Base-by-base conservation (phyloP, 768 basidiomycete species). In the Pluteus cervinus region DNA sequence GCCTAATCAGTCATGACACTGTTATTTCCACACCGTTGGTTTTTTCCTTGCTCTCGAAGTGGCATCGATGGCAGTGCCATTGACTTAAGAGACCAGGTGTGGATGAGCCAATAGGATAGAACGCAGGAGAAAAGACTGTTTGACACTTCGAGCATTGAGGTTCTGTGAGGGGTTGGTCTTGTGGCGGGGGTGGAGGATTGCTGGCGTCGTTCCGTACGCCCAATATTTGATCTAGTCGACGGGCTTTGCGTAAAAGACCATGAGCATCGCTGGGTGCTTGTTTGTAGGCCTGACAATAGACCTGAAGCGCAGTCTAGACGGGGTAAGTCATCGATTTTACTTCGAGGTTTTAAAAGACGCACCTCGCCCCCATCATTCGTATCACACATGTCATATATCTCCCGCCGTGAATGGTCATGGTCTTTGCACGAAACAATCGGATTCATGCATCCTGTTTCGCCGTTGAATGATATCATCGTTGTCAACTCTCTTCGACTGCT, bases 261-360 rank as follows among this genome's bases (percentile, higher is more conserved):
- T 94, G 90, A 2, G 88, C 79, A 48, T 86, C 80, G 9, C 66
- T 65, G 1, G 70, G 67, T 5, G 83, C 81, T 50, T 82, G 82
- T 58, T 98, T 98, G 68, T 91, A 93, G 8, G 75, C 71, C 42
- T 75, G 75, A 37, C 82, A 83, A 56, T 87, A 98, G 9, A 87
- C 79, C 61, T 96, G 90, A 14, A 97, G 71, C 1, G 90, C 86
- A 7, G 89, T 90, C 92, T 96, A 46, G 7, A 15, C 25, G 30
- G 17, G 12, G 20, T 11, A 23, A 14, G 9, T 20, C 18, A n/a
- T n/a, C n/a, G n/a, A n/a, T n/a, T n/a, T n/a, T n/a, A n/a, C n/a
- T n/a, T n/a, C n/a, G n/a, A n/a, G n/a, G n/a, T n/a, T n/a, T n/a
- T 1, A 8, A 8, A 24, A 22, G 16, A 51, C 75, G 48, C 48